Percentiles rank a stretch among this genome's conserved stretches.
Evolutionary conservation across 345 rosid genomes (phyloP).

Genomic region (Salix caprea): DNA sequence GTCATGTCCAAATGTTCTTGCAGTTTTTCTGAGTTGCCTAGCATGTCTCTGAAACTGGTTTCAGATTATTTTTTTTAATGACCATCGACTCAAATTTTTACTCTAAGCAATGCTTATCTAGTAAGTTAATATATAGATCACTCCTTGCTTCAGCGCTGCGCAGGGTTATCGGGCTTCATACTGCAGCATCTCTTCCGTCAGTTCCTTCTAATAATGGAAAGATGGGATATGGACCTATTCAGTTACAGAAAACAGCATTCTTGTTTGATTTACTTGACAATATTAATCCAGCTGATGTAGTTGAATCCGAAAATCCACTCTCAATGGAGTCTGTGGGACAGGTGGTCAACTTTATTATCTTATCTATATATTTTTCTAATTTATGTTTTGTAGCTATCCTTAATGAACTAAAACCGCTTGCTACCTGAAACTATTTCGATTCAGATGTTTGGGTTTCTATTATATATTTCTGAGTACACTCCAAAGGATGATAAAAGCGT

Average conservation of each 20-base stretch:
- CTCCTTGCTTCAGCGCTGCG: slow-evolving; percentile 52
- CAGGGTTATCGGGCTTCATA: slow-evolving; percentile 51
- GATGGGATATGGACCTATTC: slow-evolving; percentile 59
- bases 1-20: not conserved
- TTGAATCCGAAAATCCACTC: slow-evolving; percentile 49
- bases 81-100: slow-evolving; percentile 1
- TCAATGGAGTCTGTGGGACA: slow-evolving; percentile 84
- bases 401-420: slow-evolving; percentile 7
- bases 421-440: not conserved
- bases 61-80: not conserved
- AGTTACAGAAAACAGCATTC: slow-evolving; percentile 46
- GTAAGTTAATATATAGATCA: slow-evolving; percentile 7
- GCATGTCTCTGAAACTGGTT: not conserved
- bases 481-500: slow-evolving; percentile 40
- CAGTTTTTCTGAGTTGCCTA: not conserved
- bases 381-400: not conserved
- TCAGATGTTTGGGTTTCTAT: slow-evolving; percentile 83
- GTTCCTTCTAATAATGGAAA: slow-evolving; percentile 42
- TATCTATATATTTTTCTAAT: not conserved
- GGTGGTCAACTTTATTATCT: slow-evolving; percentile 32
- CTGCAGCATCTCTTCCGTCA: slow-evolving; percentile 40
- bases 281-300: slow-evolving; percentile 39
- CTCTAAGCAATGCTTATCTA: not conserved
- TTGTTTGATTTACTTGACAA: slow-evolving; percentile 49
- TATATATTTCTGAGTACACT: slow-evolving; percentile 57